Conservation (phyloP, 169 alveolate species). For the Sarcocystis neurona region DNA sequence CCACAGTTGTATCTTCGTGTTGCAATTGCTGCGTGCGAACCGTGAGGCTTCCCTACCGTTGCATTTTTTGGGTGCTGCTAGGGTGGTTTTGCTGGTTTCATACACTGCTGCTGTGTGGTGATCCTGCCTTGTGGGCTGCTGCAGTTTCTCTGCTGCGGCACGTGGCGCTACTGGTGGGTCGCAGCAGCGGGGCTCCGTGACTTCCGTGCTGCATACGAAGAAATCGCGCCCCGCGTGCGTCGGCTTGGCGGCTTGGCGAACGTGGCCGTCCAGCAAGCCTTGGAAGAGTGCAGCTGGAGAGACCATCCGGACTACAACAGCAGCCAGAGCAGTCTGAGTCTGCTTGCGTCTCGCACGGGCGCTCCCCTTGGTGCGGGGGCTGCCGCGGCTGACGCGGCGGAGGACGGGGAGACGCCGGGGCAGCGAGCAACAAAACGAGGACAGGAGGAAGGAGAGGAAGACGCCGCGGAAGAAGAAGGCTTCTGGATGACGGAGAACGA, state of each 20-base stretch:
- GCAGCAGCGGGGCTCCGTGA: neutral
- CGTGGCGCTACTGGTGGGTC: constrained; percentile 45
- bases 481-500: constrained; percentile 20
- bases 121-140: no score
- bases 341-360: no score
- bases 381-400: neutral
- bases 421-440: no score
- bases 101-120: no score
- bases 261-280: constrained; percentile 39
- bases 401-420: no score
- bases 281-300: constrained; percentile 44
- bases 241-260: constrained; percentile 6
- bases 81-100: no score
- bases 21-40: no score
- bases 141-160: constrained; percentile 39
- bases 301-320: constrained; percentile 21
- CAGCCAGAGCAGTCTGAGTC: neutral
- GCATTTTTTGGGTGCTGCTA: no score
- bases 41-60: no score
- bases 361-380: no score
- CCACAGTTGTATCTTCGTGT: no score
- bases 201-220: constrained; percentile 10
- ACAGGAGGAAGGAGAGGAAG: no score
- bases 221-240: constrained; percentile 37
- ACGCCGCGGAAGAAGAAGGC: constrained; percentile 1